Evolutionary conservation across 352 stramenopile species (phyloP).

Genomic region (Globisporangium camurandrum): DNA sequence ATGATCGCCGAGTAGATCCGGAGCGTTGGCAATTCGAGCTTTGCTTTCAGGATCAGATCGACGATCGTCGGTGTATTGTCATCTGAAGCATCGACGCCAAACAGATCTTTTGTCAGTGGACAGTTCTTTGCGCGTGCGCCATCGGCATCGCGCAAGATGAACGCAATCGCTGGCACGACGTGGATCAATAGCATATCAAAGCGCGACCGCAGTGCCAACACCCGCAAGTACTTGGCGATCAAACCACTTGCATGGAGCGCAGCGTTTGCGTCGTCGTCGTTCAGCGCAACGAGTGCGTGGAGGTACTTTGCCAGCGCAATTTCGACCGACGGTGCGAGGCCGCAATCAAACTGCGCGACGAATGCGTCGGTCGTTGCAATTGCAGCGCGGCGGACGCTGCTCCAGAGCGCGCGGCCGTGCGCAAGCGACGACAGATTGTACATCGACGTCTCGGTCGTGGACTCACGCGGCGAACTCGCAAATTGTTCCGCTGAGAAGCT

Average conservation of each 20-base stretch:
- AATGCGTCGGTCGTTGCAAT: constrained; percentile 36
- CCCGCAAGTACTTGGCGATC: constrained; percentile 57
- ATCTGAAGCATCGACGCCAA: constrained; percentile 30
- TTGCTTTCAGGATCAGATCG: constrained; percentile 46
- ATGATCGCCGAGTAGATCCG: constrained; percentile 72
- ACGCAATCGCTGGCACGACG: constrained; percentile 69
- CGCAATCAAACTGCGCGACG: constrained; percentile 52
- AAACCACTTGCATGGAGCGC: constrained; percentile 51
- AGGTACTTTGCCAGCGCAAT: constrained; percentile 80
- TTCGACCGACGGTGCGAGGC: constrained; percentile 64
- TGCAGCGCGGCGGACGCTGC: constrained; percentile 37
- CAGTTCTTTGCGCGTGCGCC: constrained; percentile 55
- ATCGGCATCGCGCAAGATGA: constrained; percentile 70
- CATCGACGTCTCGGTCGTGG: constrained; percentile 58
- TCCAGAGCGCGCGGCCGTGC: constrained; percentile 49
- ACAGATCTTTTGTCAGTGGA: constrained; percentile 65
- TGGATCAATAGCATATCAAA: constrained; percentile 88
- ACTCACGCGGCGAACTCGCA: constrained; percentile 44
- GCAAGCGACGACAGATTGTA: constrained; percentile 71
- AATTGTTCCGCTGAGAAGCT: constrained; percentile 55
- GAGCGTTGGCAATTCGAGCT: constrained; percentile 54
- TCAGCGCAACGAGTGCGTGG: constrained; percentile 64
- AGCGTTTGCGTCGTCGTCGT: constrained; percentile 54
- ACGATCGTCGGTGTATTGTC: constrained; percentile 37
- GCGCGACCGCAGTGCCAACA: constrained; percentile 53